These are phyloP conservation scores for Scytalidium sp. DNA, from an alignment of 2,329 filamentous ascomycete species.

Conservation along the genomic window DNA sequence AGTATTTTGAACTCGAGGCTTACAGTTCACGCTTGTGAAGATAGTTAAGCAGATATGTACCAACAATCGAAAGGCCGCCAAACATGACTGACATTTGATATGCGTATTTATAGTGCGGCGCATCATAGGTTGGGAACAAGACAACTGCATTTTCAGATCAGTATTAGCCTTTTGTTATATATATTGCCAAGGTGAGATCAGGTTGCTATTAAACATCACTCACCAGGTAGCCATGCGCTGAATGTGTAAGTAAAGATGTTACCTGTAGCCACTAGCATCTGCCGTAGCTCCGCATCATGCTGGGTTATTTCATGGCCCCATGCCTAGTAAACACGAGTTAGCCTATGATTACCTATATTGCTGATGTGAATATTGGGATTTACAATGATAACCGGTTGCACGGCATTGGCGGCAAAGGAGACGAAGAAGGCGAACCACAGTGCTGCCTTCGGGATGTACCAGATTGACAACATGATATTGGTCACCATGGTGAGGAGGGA, in stretches of 20 bases:
- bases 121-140: slow-evolving; percentile 31
- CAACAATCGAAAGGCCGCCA: slow-evolving; percentile 24
- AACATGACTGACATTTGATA: slow-evolving; percentile 32
- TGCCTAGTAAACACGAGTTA: neutral
- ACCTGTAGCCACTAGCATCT: slow-evolving; percentile 6
- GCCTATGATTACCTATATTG: no score
- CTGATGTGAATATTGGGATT: neutral
- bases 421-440: slow-evolving; percentile 5
- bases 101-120: slow-evolving; percentile 31
- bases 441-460: slow-evolving; percentile 4
- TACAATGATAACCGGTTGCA: slow-evolving; percentile 6
- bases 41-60: slow-evolving; percentile 5
- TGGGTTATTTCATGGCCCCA: slow-evolving; percentile 3
- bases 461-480: slow-evolving; percentile 5
- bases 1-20: no score
- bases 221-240: slow-evolving; percentile 4
- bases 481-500: slow-evolving; percentile 1
- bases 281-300: slow-evolving; percentile 4
- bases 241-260: slow-evolving; percentile 8
- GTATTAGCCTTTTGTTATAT: neutral
- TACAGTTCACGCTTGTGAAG: slow-evolving; percentile 1
- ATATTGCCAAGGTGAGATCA: neutral
- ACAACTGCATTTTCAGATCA: slow-evolving; percentile 18
- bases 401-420: slow-evolving; percentile 1
- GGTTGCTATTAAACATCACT: neutral